Conservation (phyloP, 768 basidiomycete species). For the Amanita molliuscula region DNA sequence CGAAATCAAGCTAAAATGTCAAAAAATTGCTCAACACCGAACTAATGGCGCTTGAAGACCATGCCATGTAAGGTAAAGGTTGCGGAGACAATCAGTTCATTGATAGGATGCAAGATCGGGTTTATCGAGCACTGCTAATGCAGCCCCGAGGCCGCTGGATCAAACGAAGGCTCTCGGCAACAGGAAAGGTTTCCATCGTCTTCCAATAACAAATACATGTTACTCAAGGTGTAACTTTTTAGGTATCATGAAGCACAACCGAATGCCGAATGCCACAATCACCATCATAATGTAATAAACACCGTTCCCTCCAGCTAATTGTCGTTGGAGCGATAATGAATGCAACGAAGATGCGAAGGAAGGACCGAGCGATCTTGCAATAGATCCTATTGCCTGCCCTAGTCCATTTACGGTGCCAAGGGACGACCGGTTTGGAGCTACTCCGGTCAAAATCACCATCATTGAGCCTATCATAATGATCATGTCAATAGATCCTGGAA, state of each 20-base stretch:
- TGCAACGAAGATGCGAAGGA: conserved; percentile 1
- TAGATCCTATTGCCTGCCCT: neutral
- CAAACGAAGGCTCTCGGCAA: no score
- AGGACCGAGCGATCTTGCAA: neutral
- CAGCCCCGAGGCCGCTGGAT: no score
- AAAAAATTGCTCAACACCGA: no score
- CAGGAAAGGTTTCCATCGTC: no score
- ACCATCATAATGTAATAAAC: conserved; percentile 3
- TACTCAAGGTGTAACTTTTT: neutral
- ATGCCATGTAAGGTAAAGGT: no score
- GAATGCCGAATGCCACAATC: neutral
- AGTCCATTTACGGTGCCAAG: conserved; percentile 4
- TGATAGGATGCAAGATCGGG: no score
- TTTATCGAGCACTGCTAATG: no score
- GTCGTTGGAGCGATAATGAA: conserved; percentile 1
- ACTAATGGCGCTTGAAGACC: no score
- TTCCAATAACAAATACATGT: no score
- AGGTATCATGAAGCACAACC: neutral
- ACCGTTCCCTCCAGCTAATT: conserved; percentile 2
- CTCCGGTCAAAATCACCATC: neutral
- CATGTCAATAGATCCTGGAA: neutral
- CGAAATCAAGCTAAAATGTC: no score
- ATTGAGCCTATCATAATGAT: neutral
- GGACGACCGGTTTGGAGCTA: neutral
- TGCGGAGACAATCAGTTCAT: no score